Evolutionary conservation across 371 early-diverging fungal species (phyloP).

Genomic region (Zopfochytrium polystomum): DNA sequence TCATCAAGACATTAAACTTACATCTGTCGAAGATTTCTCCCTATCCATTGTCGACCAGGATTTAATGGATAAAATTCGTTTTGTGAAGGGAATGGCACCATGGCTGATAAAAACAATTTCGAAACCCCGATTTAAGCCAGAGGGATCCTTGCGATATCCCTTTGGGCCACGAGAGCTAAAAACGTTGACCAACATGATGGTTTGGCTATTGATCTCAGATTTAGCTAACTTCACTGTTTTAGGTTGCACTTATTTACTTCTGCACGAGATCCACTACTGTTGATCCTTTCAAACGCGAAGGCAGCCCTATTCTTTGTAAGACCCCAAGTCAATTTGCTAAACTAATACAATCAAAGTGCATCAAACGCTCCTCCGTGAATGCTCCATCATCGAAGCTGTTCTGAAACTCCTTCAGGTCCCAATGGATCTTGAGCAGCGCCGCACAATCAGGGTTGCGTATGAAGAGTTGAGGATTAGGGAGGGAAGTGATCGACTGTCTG

Average conservation of each 20-base stretch:
- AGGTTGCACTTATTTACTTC: conserved; percentile 49
- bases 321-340: neutral
- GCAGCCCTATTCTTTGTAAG: conserved; percentile 48
- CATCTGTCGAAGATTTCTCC: conserved; percentile 24
- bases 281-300: conserved; percentile 45
- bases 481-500: too few relatives aligned
- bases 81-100: conserved; percentile 15
- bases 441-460: too few relatives aligned
- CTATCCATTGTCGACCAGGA: conserved; percentile 20
- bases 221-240: neutral
- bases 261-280: conserved; percentile 47
- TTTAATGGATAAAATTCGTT: conserved; percentile 14
- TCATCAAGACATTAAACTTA: neutral
- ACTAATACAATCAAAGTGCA: conserved; percentile 34
- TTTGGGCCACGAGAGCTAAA: neutral
- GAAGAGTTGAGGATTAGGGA: too few relatives aligned
- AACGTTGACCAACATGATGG: neutral
- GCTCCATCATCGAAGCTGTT: conserved; percentile 46
- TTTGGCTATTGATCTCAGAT: neutral
- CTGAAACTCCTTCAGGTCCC: conserved; percentile 48
- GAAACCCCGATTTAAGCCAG: conserved; percentile 14
- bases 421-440: conserved; percentile 41
- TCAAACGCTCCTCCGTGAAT: conserved; percentile 53
- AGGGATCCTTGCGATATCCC: neutral
- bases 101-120: conserved; percentile 18